Conservation (phyloP, 345 rosid genomes). For the Rhodomyrtus tomentosa region DNA sequence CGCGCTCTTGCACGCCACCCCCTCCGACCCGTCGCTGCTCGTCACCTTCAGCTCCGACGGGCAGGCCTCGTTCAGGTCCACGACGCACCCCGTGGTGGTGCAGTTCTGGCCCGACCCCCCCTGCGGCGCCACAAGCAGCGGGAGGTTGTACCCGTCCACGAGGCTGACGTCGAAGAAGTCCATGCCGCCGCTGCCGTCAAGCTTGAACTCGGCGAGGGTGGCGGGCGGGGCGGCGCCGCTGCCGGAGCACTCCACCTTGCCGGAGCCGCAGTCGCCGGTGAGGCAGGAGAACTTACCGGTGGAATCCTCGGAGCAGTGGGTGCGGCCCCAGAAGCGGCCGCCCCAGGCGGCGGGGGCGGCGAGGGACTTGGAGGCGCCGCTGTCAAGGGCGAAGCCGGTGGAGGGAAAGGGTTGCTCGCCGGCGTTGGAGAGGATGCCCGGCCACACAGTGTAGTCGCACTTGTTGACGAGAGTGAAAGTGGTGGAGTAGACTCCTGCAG, state of each 20-base stretch:
- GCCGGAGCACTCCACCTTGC: slow-evolving; percentile 65
- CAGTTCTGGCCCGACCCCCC: slow-evolving; percentile 82
- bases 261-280: slow-evolving; percentile 88
- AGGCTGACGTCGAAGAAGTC: slow-evolving; percentile 31
- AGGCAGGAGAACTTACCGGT: slow-evolving; percentile 62
- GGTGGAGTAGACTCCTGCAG: slow-evolving; percentile 36
- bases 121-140: slow-evolving; percentile 17
- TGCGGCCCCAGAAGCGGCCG: slow-evolving; percentile 91
- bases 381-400: slow-evolving; percentile 72
- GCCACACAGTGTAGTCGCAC: slow-evolving; percentile 83
- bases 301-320: slow-evolving; percentile 59
- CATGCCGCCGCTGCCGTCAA: slow-evolving; percentile 9
- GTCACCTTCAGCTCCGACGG: slow-evolving; percentile 73
- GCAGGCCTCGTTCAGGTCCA: slow-evolving; percentile 67
- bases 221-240: slow-evolving; percentile 80
- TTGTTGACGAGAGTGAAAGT: slow-evolving; percentile 60
- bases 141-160: slow-evolving; percentile 31
- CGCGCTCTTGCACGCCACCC: slow-evolving; percentile 88
- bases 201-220: slow-evolving; percentile 73
- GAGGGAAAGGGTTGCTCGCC: slow-evolving; percentile 51
- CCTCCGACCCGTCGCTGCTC: slow-evolving; percentile 16
- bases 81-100: slow-evolving; percentile 59
- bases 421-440: slow-evolving; percentile 82
- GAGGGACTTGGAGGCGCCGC: slow-evolving; percentile 43
- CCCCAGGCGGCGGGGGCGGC: slow-evolving; percentile 84